Base-by-base conservation (phyloP, 768 basidiomycete genomes). In the Hygrocybe coccinea region DNA sequence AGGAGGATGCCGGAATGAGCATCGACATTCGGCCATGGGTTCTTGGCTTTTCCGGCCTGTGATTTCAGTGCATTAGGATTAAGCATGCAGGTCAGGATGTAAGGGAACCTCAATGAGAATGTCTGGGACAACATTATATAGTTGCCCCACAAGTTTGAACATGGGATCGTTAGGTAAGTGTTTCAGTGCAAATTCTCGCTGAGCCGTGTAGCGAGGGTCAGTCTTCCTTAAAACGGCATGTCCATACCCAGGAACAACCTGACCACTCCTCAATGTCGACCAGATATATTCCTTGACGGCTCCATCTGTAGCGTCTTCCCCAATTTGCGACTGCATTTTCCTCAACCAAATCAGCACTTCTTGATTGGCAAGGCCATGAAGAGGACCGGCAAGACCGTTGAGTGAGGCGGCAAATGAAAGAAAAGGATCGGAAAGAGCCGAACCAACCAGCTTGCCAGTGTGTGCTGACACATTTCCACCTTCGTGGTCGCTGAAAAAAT, bases 381-480 rank as follows among this genome's bases (percentile, higher is more conserved):
- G 85, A 38, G 95, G 95, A 29, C 95, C 95, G 46, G 95, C 95
- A 41, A 98, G 86, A 75, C 95, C 95, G 64, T 95, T 95, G 58
- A 98, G 77, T 33, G 94, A 89, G 47, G 95, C 95, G 56, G 81
- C 84, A 69, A 91, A 97, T 5, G 95, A 82, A 22, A 97, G 84
- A 91, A 97, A 97, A 53, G 95, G 95, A 69, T 98, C 95, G 0
- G 95, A 95, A 56, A 98, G 87, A 51, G 95, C 95, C 53, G 93
- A 94, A 54, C 91, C 92, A 60, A 95, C 93, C 19, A 94, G 79
- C 72, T 95, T 91, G 56, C 90, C 90, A 19, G 92, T 89, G 77
- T 95, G 92, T 1, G 92, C 93, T 50, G 95, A 97, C 59, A 98
- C 95, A 63, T 98, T 98, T 44, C 95, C 95, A 69, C 95, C 95